Percentiles rank a stretch among this genome's conserved stretches.
phyloP scores from a whole-genome alignment of 331 rosid species.

The Acacia concinna region DNA sequence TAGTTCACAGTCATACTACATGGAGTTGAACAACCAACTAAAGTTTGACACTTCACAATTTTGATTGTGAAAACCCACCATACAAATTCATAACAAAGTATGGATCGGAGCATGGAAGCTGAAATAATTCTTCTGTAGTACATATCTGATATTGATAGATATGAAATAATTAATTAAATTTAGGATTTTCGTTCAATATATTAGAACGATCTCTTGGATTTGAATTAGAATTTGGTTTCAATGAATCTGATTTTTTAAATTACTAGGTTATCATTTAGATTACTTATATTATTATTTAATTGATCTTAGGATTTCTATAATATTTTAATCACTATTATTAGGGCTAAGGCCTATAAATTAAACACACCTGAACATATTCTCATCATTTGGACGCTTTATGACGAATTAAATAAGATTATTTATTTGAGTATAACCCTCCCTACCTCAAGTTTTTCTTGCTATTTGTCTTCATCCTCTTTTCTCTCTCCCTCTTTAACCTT shows the following conservation, averaged over 20 bases:
- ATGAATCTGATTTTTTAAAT: too few relatives aligned
- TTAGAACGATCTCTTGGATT: neutral
- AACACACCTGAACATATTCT: neutral
- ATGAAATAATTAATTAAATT: too few relatives aligned
- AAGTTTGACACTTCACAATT: slow-evolving; percentile 4
- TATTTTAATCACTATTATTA: too few relatives aligned
- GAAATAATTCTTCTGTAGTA: neutral
- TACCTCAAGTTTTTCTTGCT: too few relatives aligned
- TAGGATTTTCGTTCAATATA: neutral
- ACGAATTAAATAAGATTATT: too few relatives aligned
- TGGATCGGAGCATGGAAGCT: neutral
- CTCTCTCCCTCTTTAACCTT: too few relatives aligned
- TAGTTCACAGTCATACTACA: neutral
- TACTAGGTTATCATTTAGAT: too few relatives aligned
- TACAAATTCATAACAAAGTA: neutral
- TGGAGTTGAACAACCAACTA: slow-evolving; percentile 11
- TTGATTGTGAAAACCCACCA: slow-evolving; percentile 15
- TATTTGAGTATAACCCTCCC: neutral
- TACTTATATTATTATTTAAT: too few relatives aligned
- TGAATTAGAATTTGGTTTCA: neutral
- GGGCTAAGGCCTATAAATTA: neutral
- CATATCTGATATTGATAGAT: neutral
- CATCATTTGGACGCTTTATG: neutral
- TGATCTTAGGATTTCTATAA: too few relatives aligned
- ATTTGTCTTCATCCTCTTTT: too few relatives aligned